Percentiles rank a stretch among this genome's conserved stretches.
phyloP scores from a whole-genome alignment of 805 yeast species.

The Cyberlindnera samutprakarnensis region DNA sequence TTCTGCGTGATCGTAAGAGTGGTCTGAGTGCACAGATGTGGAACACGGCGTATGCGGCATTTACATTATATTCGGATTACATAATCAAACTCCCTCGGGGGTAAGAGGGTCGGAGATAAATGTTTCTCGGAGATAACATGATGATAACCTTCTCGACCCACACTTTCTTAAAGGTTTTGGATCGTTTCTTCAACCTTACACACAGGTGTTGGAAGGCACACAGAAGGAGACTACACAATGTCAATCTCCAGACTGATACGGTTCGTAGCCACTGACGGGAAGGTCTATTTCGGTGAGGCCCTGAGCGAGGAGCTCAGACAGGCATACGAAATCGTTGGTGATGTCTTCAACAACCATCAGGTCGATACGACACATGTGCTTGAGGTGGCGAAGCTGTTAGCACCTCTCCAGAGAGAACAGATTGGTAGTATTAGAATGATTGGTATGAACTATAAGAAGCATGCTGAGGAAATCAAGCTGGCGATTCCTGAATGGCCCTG shows the following conservation, averaged over 20 bases:
- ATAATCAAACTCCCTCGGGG: too few relatives aligned
- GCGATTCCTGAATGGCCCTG: constrained; percentile 42
- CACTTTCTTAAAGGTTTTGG: too few relatives aligned
- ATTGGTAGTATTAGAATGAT: constrained; percentile 37
- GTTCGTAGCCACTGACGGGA: constrained; percentile 38
- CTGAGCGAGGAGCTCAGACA: constrained; percentile 26
- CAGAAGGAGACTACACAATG: too few relatives aligned
- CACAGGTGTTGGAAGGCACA: too few relatives aligned
- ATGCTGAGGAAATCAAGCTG: constrained; percentile 31
- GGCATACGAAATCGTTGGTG: constrained; percentile 41
- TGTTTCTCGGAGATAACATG: too few relatives aligned
- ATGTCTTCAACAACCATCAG: constrained; percentile 29
- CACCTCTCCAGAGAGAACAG: constrained; percentile 33
- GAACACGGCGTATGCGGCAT: too few relatives aligned
- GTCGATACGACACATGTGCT: constrained; percentile 29
- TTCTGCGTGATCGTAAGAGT: too few relatives aligned
- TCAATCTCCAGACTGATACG: constrained; percentile 28
- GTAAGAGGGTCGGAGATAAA: too few relatives aligned
- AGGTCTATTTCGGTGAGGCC: constrained; percentile 41
- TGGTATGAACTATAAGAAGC: constrained; percentile 45
- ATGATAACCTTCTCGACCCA: too few relatives aligned
- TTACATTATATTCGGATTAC: too few relatives aligned
- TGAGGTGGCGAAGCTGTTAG: constrained; percentile 28
- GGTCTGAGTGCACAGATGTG: too few relatives aligned
- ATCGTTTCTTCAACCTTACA: too few relatives aligned